Evolutionary conservation across 169 alveolate species (phyloP).

Genomic region (Theileria equi): DNA sequence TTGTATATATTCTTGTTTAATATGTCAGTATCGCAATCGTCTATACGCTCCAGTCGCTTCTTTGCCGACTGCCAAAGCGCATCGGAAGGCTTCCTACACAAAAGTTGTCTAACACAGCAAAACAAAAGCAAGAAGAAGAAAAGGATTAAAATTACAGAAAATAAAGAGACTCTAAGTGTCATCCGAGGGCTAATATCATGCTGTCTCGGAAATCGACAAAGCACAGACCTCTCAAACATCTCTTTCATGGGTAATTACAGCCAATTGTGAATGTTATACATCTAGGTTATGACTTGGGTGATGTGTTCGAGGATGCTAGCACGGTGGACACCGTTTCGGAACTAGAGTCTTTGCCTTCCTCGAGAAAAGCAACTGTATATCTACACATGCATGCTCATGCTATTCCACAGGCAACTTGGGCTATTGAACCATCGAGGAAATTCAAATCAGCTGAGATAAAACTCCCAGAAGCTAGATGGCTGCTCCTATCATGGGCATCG

Average conservation of each 20-base stretch:
- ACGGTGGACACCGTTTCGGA: constrained; percentile 9
- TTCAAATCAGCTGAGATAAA: neutral
- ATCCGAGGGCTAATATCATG: constrained; percentile 22
- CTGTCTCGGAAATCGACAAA: constrained; percentile 42
- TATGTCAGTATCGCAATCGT: constrained; percentile 12
- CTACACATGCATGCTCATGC: neutral
- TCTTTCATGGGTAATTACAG: constrained; percentile 37
- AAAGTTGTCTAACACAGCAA: constrained; percentile 1
- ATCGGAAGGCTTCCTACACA: constrained; percentile 54
- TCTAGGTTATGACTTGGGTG: constrained; percentile 30
- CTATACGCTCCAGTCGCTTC: constrained; percentile 25
- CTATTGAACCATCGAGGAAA: constrained; percentile 32
- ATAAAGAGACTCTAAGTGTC: neutral
- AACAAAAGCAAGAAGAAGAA: neutral
- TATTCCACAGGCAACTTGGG: constrained; percentile 25
- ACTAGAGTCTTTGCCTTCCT: neutral
- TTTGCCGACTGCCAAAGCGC: constrained; percentile 60
- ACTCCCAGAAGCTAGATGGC: constrained; percentile 38
- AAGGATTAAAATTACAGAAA: neutral
- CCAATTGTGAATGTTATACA: no score
- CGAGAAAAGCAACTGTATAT: neutral
- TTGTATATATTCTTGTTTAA: neutral
- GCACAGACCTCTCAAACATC: neutral
- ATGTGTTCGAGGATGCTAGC: constrained; percentile 15
- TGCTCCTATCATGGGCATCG: constrained; percentile 50